Evolutionary conservation across 306 rosid species (phyloP).

Genomic region (Inga leiocalycina): DNA sequence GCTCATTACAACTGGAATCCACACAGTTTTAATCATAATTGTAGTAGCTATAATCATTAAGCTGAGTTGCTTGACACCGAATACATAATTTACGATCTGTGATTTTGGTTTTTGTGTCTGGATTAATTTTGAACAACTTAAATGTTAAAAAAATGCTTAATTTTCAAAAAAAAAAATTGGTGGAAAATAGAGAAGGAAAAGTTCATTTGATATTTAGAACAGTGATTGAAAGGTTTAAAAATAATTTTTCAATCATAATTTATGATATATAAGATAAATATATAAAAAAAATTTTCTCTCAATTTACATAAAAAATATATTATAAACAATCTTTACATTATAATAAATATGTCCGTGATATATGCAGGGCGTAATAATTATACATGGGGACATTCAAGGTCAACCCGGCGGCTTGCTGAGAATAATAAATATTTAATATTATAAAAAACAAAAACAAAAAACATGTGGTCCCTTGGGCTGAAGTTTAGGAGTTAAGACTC

Average conservation of each 20-base stretch:
- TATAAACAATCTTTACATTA: no score
- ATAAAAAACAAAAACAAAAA: background rate
- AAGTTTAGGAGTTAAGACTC: background rate
- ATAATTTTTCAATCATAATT: no score
- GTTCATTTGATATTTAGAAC: background rate
- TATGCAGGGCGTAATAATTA: background rate
- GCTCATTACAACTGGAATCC: background rate
- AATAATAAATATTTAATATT: background rate
- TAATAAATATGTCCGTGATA: background rate
- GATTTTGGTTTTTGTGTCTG: background rate
- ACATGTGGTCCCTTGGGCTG: background rate
- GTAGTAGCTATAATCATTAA: background rate
- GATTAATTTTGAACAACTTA: background rate
- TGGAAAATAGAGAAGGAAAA: background rate
- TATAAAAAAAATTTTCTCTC: no score
- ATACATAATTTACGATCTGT: background rate
- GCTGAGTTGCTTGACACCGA: background rate
- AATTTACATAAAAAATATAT: no score
- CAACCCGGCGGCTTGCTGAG: background rate
- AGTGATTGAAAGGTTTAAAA: no score
- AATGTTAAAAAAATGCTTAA: background rate
- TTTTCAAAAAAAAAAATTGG: background rate
- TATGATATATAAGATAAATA: no score
- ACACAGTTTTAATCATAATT: background rate
- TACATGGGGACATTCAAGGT: background rate